These are phyloP conservation scores for Annulohypoxylon stygium DNA, from an alignment of 495 filamentous ascomycete species.

Conservation along the genomic window DNA sequence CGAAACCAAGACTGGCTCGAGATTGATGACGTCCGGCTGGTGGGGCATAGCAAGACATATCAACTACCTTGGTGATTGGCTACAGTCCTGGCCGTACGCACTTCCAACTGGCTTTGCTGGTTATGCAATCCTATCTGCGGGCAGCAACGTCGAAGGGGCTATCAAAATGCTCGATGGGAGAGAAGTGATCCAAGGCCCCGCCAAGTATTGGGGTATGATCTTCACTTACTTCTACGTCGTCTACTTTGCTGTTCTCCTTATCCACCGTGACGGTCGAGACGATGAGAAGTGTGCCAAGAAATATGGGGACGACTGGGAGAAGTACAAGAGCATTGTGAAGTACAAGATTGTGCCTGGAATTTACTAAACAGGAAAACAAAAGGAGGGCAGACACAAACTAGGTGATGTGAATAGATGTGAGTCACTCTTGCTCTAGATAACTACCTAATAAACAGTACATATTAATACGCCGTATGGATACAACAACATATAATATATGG, in stretches of 20 bases:
- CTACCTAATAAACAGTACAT: neutral
- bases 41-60: slow-evolving; percentile 94
- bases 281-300: slow-evolving; percentile 93
- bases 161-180: slow-evolving; percentile 69
- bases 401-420: neutral
- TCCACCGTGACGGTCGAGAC: slow-evolving; percentile 92
- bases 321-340: slow-evolving; percentile 84
- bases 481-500: too few species aligned
- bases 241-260: slow-evolving; percentile 89
- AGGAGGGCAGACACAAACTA: neutral
- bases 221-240: slow-evolving; percentile 96
- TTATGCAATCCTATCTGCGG: slow-evolving; percentile 72
- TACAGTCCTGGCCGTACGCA: slow-evolving; percentile 92
- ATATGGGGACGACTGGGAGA: slow-evolving; percentile 94
- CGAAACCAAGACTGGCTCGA: slow-evolving; percentile 83
- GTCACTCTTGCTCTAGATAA: neutral
- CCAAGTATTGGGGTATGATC: slow-evolving; percentile 83
- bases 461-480: neutral
- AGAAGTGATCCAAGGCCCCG: slow-evolving; percentile 76
- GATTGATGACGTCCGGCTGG: slow-evolving; percentile 89
- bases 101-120: slow-evolving; percentile 91
- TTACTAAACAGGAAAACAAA: slow-evolving; percentile 67
- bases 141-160: slow-evolving; percentile 59
- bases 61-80: slow-evolving; percentile 98
- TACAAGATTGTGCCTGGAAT: slow-evolving; percentile 92